Evolutionary conservation across 2,329 filamentous ascomycete species (phyloP), one percentile per base, ranked within the genome.

Genomic region (Penicillium sp.): DNA sequence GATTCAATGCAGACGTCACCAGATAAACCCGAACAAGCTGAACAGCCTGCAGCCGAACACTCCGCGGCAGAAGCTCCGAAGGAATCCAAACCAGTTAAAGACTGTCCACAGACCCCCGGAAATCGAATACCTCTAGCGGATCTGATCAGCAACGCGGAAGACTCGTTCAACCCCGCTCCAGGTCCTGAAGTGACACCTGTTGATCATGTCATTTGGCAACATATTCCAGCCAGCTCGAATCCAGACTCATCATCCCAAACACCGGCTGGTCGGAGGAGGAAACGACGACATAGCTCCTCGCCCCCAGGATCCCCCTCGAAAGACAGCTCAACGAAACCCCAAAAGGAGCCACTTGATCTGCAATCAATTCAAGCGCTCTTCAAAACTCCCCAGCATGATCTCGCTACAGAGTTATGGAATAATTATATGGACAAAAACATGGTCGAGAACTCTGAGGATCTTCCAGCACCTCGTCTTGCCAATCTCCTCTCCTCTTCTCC

Each of bases 381-480:
- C 44, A 87, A 83, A 62, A 89, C 88, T 1, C 87, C 88, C 13
- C 85, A 88, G 62, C 83, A 86, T 31, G 89, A 93, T 67, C 88
- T 90, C 37, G 89, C 88, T 2, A 75, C 88, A 31, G 89, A 93
- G 62, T 75, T 93, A 2, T 93, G 90, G 90, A 90, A 89, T 65
- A 86, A 88, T 52, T 92, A 91, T 69, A 84, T 88, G 37, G 74
- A 85, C 53, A 76, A 80, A 67, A 77, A 81, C 60, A 73, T 75
- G 53, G 70, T 78, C 14, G 73, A 80, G 60, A 64, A 75, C 52
- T 73, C 75, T 45, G 72, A 76, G 1, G 83, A 83, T 21, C 72
- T 81, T 44, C 72, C 71, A 43, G 86, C 85, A 64, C 84, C 85
- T 39, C 77, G 82, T 16, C 78, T 91, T 25, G 83, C 85, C 49